Conservation (phyloP, 768 basidiomycete genomes). For the Russula vinacea region DNA sequence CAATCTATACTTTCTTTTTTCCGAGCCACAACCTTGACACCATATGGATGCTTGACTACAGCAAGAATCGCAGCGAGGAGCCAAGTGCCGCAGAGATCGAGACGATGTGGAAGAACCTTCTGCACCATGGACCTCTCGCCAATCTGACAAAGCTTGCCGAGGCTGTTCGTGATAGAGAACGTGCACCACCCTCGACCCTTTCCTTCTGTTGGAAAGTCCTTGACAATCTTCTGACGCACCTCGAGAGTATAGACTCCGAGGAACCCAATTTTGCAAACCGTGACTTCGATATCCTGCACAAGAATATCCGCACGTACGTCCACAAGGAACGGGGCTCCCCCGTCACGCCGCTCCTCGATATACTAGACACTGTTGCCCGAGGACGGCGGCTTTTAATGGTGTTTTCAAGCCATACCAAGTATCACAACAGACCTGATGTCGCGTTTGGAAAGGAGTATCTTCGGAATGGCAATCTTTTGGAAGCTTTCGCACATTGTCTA, state of each 20-base stretch:
- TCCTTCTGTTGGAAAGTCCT: slow-evolving; percentile 16
- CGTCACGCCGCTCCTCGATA: not conserved
- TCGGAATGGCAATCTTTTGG: too few species aligned
- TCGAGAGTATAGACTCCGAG: not conserved
- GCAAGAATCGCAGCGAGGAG: too few species aligned
- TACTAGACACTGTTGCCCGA: too few species aligned
- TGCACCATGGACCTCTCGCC: slow-evolving; percentile 11
- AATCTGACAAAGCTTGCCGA: slow-evolving; percentile 10
- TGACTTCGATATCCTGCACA: slow-evolving; percentile 2
- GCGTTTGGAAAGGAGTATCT: too few species aligned
- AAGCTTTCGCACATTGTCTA: too few species aligned
- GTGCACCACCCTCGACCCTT: not conserved
- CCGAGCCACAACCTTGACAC: not conserved
- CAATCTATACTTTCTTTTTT: not conserved
- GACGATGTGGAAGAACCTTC: not conserved
- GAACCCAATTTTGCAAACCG: not conserved
- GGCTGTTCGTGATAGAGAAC: not conserved
- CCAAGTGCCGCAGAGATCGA: not conserved
- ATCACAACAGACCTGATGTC: too few species aligned
- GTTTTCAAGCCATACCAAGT: too few species aligned
- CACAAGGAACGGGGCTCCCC: slow-evolving; percentile 2
- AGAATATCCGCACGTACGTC: not conserved
- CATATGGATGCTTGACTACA: too few species aligned
- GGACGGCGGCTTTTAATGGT: too few species aligned
- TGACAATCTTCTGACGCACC: not conserved